These are phyloP conservation scores for Meredithiella fracta DNA, from an alignment of 2,329 filamentous ascomycete genomes.

Conservation along the genomic window DNA sequence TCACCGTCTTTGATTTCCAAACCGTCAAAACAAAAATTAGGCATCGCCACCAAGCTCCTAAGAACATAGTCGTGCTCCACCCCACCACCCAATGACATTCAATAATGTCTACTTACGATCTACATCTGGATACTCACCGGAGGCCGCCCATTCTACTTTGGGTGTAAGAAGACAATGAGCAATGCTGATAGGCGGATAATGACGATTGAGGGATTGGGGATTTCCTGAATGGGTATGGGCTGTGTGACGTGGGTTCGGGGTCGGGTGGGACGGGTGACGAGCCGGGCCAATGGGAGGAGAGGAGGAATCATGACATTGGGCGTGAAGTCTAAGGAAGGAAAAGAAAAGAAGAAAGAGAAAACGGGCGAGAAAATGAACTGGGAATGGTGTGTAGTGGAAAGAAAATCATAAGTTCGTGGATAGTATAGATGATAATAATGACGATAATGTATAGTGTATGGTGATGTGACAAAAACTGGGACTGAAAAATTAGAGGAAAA, in stretches of 20 bases:
- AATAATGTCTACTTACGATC: not conserved
- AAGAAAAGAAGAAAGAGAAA: not conserved
- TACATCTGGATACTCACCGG: not conserved
- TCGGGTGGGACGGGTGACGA: not conserved
- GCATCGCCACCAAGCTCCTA: no score
- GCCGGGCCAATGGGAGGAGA: not conserved
- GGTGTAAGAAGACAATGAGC: not conserved
- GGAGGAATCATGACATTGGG: not conserved
- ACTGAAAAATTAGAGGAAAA: not conserved
- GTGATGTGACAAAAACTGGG: not conserved
- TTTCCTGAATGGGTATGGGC: not conserved
- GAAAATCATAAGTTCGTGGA: conserved; percentile 1
- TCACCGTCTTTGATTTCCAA: no score
- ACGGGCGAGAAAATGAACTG: not conserved
- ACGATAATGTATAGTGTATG: not conserved
- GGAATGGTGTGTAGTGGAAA: not conserved
- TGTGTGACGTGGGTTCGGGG: not conserved
- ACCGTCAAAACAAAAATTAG: no score
- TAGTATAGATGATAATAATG: not conserved
- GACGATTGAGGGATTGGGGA: not conserved
- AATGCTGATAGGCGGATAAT: not conserved
- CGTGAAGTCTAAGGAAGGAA: not conserved
- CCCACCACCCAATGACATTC: no score
- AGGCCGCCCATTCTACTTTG: not conserved
- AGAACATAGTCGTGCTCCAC: no score